Evolutionary conservation across 2,329 filamentous ascomycete species (phyloP).

Genomic region (Sarocladiaceae sp.): DNA sequence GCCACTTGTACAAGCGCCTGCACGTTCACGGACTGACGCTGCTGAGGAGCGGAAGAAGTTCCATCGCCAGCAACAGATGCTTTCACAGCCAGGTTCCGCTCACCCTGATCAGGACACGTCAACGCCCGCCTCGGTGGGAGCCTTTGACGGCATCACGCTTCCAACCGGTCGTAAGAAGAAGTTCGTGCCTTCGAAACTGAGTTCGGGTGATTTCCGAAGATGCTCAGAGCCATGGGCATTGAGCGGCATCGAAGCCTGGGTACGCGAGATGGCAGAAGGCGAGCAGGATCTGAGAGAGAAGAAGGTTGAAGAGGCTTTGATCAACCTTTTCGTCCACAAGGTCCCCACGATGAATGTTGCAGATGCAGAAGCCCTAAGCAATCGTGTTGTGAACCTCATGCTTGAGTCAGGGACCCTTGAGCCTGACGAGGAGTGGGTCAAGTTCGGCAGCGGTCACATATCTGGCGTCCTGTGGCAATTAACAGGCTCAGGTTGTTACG

Average conservation of each 20-base stretch:
- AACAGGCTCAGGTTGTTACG: constrained; percentile 87
- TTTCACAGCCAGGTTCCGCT: constrained; percentile 44
- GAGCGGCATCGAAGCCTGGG: constrained; percentile 81
- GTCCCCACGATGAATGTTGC: constrained; percentile 98
- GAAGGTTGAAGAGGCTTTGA: constrained; percentile 80
- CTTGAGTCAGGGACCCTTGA: constrained; percentile 72
- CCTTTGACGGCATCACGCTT: constrained; percentile 80
- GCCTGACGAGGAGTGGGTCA: constrained; percentile 96
- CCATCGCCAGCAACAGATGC: constrained; percentile 45
- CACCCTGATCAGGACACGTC: constrained; percentile 1
- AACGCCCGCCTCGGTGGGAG: constrained; percentile 33
- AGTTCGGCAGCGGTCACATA: constrained; percentile 75
- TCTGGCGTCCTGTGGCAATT: constrained; percentile 92
- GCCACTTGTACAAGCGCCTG: constrained; percentile 74
- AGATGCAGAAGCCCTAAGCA: constrained; percentile 84
- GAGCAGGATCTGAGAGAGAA: constrained; percentile 83
- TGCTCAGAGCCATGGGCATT: constrained; percentile 92
- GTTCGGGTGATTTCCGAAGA: constrained; percentile 73
- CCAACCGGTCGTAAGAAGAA: constrained; percentile 75
- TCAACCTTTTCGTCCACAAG: constrained; percentile 87
- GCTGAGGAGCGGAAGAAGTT: constrained; percentile 62
- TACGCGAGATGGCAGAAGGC: constrained; percentile 84
- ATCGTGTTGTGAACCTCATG: constrained; percentile 76
- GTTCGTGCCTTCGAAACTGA: constrained; percentile 82
- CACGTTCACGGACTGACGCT: constrained; percentile 90